Percentiles rank a stretch among this genome's conserved stretches.
Evolutionary conservation across 495 filamentous ascomycete species (phyloP).

Genomic region (Xylaria sp.): DNA sequence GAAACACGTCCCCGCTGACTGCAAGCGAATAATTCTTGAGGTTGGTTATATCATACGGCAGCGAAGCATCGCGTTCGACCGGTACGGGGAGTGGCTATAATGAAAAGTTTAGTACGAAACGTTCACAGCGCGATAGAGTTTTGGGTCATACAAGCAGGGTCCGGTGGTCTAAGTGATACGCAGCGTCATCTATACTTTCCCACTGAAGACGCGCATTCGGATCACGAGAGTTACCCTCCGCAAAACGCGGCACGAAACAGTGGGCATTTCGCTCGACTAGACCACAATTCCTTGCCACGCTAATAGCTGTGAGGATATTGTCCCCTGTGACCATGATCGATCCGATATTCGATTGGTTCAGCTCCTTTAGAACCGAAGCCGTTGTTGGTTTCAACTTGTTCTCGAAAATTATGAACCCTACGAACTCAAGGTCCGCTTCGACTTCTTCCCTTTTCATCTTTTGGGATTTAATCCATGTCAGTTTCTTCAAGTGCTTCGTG

Average conservation of each 20-base stretch:
- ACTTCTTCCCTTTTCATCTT: conserved; percentile 88
- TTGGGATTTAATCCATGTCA: conserved; percentile 92
- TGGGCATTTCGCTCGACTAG: conserved; percentile 80
- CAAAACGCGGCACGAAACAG: conserved; percentile 91
- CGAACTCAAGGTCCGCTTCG: conserved; percentile 81
- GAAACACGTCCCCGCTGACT: conserved; percentile 90
- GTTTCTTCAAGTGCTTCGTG: conserved; percentile 80
- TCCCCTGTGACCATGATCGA: conserved; percentile 98
- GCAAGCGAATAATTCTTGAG: conserved; percentile 85
- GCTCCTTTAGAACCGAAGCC: conserved; percentile 76
- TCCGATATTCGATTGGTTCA: conserved; percentile 84
- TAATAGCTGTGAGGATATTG: conserved; percentile 97
- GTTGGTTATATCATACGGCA: conserved; percentile 82
- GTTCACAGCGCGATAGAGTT: background rate
- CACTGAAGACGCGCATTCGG: conserved; percentile 76
- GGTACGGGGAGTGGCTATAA: conserved; percentile 71
- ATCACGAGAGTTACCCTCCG: conserved; percentile 72
- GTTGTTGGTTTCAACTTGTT: conserved; percentile 95
- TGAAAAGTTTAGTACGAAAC: conserved; percentile 39
- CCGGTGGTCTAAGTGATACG: conserved; percentile 74
- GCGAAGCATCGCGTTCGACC: conserved; percentile 74
- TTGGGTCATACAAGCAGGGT: conserved; percentile 67
- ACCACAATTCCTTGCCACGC: conserved; percentile 91
- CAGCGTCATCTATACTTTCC: conserved; percentile 89
- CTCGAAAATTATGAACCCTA: conserved; percentile 98